phyloP scores from a whole-genome alignment of 208 protist species.

The Leishmania lainsoni region DNA sequence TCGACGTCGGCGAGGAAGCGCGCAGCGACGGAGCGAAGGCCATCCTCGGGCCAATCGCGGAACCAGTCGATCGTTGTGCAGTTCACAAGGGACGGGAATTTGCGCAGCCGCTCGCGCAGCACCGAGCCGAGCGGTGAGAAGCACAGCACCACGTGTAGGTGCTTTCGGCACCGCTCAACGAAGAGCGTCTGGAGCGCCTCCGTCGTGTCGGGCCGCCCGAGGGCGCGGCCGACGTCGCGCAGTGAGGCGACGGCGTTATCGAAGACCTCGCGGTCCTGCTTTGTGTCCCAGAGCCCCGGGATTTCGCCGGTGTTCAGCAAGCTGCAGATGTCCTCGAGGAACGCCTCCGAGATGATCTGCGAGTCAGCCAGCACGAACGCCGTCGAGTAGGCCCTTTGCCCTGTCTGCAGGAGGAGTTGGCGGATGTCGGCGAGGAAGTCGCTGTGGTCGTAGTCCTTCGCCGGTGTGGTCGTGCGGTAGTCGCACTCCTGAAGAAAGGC shows the following conservation, averaged over 20 bases:
- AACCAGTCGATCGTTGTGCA: conserved; percentile 99
- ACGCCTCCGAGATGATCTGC: conserved; percentile 95
- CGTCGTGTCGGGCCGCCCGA: conserved; percentile 83
- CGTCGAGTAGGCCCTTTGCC: conserved; percentile 91
- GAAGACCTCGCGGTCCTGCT: conserved; percentile 91
- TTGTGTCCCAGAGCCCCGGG: conserved; percentile 93
- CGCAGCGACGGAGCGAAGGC: conserved; percentile 90
- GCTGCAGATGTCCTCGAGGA: conserved; percentile 98
- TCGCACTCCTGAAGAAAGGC: conserved; percentile 94
- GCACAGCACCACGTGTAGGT: conserved; percentile 96
- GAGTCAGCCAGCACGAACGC: conserved; percentile 97
- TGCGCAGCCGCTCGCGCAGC: conserved; percentile 94
- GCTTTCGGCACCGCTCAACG: conserved; percentile 92
- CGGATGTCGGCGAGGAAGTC: conserved; percentile 97
- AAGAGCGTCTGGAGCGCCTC: conserved; percentile 90
- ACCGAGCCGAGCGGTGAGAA: conserved; percentile 97
- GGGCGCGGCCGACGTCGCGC: conserved; percentile 77
- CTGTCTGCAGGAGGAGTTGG: conserved; percentile 89
- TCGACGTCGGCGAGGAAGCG: conserved; percentile 89
- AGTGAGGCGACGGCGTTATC: conserved; percentile 89
- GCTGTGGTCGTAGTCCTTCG: conserved; percentile 93
- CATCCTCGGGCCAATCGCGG: conserved; percentile 96
- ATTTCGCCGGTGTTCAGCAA: conserved; percentile 97
- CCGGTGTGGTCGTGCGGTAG: conserved; percentile 92
- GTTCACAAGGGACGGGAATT: conserved; percentile 98